Evolutionary conservation across 257 asterid genomes (phyloP).

Genomic region (Solanum tacnaense): DNA sequence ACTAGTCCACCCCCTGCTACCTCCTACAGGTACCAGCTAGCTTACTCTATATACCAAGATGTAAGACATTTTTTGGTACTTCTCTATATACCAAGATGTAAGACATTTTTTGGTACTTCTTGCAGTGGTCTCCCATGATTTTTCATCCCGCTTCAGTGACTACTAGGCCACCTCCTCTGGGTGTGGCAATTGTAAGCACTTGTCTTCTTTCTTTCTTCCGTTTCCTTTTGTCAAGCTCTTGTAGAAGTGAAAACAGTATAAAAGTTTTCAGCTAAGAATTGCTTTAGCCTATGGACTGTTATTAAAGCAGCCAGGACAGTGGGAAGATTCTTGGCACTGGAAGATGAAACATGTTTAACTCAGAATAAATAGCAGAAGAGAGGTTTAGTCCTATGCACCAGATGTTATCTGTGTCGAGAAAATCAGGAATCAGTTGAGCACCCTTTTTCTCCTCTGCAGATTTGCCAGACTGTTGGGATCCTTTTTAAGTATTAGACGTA

Average conservation of each 20-base stretch:
- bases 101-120: neutral
- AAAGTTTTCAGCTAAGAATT: neutral
- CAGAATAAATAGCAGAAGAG: neutral
- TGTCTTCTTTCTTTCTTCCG: neutral
- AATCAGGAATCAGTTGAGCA: neutral
- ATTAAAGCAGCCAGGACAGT: neutral
- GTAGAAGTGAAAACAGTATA: neutral
- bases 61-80: neutral
- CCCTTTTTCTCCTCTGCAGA: neutral
- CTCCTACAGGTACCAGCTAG: neutral
- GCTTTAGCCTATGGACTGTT: neutral
- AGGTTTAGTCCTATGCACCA: neutral
- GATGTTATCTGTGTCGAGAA: neutral
- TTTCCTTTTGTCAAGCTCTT: neutral
- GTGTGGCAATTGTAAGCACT: neutral
- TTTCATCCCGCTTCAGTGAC: neutral
- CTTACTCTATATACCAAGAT: neutral
- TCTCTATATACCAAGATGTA: neutral
- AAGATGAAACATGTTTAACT: neutral
- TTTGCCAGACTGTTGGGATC: neutral
- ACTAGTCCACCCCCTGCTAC: neutral
- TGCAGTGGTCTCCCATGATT: neutral
- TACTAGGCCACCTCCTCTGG: neutral
- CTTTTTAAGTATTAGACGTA: neutral
- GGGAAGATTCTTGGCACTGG: neutral